phyloP scores from a whole-genome alignment of 371 early-diverging fungal genomes.

The Mortierella sp. region DNA sequence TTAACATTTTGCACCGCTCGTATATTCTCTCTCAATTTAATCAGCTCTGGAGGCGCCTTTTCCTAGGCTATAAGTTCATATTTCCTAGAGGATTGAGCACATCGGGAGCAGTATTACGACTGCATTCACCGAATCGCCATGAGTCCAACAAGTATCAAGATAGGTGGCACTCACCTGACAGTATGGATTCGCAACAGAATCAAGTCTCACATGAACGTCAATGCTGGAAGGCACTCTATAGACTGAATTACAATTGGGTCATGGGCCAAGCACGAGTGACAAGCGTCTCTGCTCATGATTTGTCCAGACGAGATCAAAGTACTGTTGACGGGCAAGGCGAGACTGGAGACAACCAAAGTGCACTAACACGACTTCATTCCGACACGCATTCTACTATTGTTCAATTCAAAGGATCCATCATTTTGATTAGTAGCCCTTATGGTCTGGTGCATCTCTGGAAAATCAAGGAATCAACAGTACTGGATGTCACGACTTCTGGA shows the following conservation, averaged over 20 bases:
- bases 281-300: conserved; percentile 19
- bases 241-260: conserved; percentile 45
- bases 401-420: conserved; percentile 30
- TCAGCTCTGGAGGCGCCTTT: conserved; percentile 47
- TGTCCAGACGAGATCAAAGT: conserved; percentile 21
- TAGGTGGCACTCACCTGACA: neutral
- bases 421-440: conserved; percentile 26
- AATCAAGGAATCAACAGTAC: neutral
- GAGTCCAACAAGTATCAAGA: neutral
- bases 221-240: conserved; percentile 31
- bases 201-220: neutral
- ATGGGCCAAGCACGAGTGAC: conserved; percentile 44
- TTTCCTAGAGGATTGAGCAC: conserved; percentile 30
- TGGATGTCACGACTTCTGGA: neutral
- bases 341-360: neutral
- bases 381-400: conserved; percentile 18
- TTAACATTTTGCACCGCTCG: neutral
- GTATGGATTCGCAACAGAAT: neutral
- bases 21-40: neutral
- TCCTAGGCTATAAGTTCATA: conserved; percentile 30
- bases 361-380: no score
- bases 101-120: neutral
- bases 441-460: conserved; percentile 45
- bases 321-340: neutral
- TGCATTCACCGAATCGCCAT: neutral